A percentile compares a stretch with the other conserved stretches of the same genome.
These are phyloP conservation scores for Phlebiopsis flavidoalba DNA, from an alignment of 768 basidiomycete genomes.

Conservation along the genomic window DNA sequence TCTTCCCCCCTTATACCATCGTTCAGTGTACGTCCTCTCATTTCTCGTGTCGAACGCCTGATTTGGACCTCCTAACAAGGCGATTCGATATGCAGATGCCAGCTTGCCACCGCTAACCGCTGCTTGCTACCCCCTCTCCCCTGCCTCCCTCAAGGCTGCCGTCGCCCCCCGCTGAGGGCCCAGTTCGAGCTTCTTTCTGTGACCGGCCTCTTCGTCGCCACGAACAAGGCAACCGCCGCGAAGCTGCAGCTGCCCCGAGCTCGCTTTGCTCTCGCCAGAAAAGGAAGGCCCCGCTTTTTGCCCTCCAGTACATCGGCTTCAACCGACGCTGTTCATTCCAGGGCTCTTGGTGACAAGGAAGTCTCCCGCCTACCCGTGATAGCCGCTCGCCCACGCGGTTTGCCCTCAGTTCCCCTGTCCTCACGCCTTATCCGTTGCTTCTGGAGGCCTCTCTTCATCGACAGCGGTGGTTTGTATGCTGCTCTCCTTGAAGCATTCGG, in stretches of 20 bases:
- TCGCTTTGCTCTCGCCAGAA: conserved; percentile 74
- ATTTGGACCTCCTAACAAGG: background rate
- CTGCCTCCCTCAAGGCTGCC: conserved; percentile 68
- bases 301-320: conserved; percentile 67
- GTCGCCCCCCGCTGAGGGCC: conserved; percentile 48
- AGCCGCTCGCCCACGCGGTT: conserved; percentile 77
- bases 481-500: conserved; percentile 87
- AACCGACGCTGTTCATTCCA: conserved; percentile 66
- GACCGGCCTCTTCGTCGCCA: conserved; percentile 70
- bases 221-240: conserved; percentile 84
- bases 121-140: conserved; percentile 51
- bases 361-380: conserved; percentile 86
- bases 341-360: conserved; percentile 95
- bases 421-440: conserved; percentile 69
- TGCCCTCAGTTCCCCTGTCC: conserved; percentile 54
- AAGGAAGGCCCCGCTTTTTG: conserved; percentile 81
- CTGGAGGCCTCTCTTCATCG: conserved; percentile 87
- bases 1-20: conserved; percentile 23
- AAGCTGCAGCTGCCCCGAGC: conserved; percentile 59
- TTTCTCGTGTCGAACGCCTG: background rate
- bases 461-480: conserved; percentile 77
- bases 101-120: conserved; percentile 67
- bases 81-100: conserved; percentile 54
- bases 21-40: conserved; percentile 17
- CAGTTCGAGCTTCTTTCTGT: conserved; percentile 74